A percentile compares a stretch with the other conserved stretches of the same genome.
These are phyloP conservation scores for Candida palmyrensis DNA, from an alignment of 805 yeast species.

Conservation along the genomic window DNA sequence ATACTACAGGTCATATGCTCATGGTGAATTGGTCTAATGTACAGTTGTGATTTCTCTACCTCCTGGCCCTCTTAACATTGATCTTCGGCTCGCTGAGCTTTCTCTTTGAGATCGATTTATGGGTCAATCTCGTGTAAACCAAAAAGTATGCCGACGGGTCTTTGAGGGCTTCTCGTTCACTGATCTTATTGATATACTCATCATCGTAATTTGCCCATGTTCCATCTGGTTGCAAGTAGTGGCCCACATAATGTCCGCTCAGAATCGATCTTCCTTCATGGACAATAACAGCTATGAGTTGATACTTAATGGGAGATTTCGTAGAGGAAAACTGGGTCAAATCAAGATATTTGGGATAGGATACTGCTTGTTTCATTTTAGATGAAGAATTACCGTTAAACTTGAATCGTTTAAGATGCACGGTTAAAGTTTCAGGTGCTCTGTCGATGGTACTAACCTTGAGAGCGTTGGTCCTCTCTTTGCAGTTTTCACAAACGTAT, in stretches of 20 bases:
- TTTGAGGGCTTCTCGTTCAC: slow-evolving; percentile 67
- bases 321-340: slow-evolving; percentile 49
- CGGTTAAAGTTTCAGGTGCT: slow-evolving; percentile 83
- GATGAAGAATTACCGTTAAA: slow-evolving; percentile 76
- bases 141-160: slow-evolving; percentile 91
- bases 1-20: too few species aligned
- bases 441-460: slow-evolving; percentile 69
- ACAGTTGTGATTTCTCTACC: slow-evolving; percentile 1
- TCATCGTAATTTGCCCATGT: slow-evolving; percentile 94
- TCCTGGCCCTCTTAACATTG: slow-evolving; percentile 1
- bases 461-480: slow-evolving; percentile 67
- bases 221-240: slow-evolving; percentile 88
- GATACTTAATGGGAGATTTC: slow-evolving; percentile 47
- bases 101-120: slow-evolving; percentile 3
- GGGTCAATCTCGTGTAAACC: slow-evolving; percentile 73
- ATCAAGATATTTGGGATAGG: slow-evolving; percentile 75
- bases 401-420: slow-evolving; percentile 88
- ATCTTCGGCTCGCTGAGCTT: neutral
- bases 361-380: slow-evolving; percentile 82
- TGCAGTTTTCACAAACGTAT: slow-evolving; percentile 85
- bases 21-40: neutral
- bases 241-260: slow-evolving; percentile 90
- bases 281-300: slow-evolving; percentile 76
- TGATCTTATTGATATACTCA: slow-evolving; percentile 71
- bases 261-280: slow-evolving; percentile 93